Percentiles rank a stretch among this genome's conserved stretches.
phyloP scores from a whole-genome alignment of 1,284 basidiomycete species.

The Ganoderma boninense region DNA sequence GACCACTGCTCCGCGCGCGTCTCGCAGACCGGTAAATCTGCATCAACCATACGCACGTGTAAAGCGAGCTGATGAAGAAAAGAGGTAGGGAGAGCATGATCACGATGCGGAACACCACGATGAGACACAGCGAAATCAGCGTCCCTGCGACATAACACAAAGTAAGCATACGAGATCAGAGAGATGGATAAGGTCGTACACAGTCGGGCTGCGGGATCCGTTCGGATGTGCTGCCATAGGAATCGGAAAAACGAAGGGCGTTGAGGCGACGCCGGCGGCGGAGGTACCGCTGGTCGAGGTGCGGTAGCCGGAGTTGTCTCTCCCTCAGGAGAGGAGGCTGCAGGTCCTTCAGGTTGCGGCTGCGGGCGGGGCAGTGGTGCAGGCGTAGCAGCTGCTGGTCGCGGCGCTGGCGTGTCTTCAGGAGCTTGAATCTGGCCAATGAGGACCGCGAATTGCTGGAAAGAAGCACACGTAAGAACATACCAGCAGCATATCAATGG shows the following conservation, averaged over 20 bases:
- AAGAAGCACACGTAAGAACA: constrained; percentile 7
- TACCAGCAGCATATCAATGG: background rate
- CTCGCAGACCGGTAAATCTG: constrained; percentile 84
- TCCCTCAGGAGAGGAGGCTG: constrained; percentile 16
- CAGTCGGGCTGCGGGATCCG: constrained; percentile 74
- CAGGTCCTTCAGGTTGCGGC: constrained; percentile 4
- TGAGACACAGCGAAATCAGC: constrained; percentile 69
- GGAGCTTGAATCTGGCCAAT: constrained; percentile 86
- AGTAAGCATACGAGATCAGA: background rate
- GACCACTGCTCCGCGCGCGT: constrained; percentile 74
- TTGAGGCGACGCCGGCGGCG: constrained; percentile 33
- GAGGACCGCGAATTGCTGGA: constrained; percentile 83
- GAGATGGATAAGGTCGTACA: constrained; percentile 55
- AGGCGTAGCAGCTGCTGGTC: constrained; percentile 39
- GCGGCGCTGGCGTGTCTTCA: constrained; percentile 58
- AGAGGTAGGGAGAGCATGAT: constrained; percentile 77
- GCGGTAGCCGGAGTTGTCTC: constrained; percentile 36
- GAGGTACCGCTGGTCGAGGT: constrained; percentile 33
- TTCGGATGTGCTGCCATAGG: constrained; percentile 64
- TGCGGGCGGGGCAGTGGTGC: constrained; percentile 23
- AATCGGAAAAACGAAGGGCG: constrained; percentile 52
- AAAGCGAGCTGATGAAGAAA: constrained; percentile 74
- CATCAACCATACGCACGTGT: constrained; percentile 83
- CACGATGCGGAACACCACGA: constrained; percentile 77
- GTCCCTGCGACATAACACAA: constrained; percentile 58